Percentiles rank a stretch among this genome's conserved stretches.
Conservation (phyloP, 2,329 filamentous ascomycete species). For the Colletotrichum godetiae region DNA sequence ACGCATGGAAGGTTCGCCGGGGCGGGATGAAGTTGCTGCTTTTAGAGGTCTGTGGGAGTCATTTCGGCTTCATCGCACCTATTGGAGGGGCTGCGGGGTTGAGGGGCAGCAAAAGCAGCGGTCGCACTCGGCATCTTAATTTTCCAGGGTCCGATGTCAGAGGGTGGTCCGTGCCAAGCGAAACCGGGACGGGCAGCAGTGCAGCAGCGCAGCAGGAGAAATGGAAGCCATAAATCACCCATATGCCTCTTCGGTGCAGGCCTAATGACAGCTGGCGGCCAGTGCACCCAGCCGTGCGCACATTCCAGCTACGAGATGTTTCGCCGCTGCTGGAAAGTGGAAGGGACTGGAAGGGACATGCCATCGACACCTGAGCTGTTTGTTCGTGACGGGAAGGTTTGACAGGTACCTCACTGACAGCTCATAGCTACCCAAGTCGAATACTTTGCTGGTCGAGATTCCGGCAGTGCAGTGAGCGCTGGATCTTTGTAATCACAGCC, state of each 20-base stretch:
- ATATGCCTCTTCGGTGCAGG: neutral
- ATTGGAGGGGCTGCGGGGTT: constrained; percentile 24
- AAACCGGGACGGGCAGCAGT: constrained; percentile 6
- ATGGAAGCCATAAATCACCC: neutral
- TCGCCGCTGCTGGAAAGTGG: neutral
- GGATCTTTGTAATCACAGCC: no score
- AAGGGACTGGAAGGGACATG: neutral
- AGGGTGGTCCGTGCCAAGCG: constrained; percentile 14
- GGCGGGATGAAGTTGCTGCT: constrained; percentile 33
- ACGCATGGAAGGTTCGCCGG: constrained; percentile 18
- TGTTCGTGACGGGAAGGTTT: neutral
- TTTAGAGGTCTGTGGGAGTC: constrained; percentile 10
- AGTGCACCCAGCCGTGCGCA: constrained; percentile 3
- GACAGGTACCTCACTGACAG: neutral
- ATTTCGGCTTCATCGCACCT: neutral
- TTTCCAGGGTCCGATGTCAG: constrained; percentile 33
- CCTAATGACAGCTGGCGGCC: constrained; percentile 22
- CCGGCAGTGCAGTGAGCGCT: no score
- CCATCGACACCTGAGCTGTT: neutral
- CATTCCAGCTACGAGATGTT: constrained; percentile 6
- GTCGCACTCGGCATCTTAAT: constrained; percentile 31
- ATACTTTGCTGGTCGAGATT: no score
- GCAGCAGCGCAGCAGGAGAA: neutral
- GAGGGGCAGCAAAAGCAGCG: constrained; percentile 34
- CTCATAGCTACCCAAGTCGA: neutral